Percentiles rank a stretch among this genome's conserved stretches.
These are phyloP conservation scores for Hymenoscyphus salicellus DNA, from an alignment of 2,329 filamentous ascomycete species.

Conservation along the genomic window DNA sequence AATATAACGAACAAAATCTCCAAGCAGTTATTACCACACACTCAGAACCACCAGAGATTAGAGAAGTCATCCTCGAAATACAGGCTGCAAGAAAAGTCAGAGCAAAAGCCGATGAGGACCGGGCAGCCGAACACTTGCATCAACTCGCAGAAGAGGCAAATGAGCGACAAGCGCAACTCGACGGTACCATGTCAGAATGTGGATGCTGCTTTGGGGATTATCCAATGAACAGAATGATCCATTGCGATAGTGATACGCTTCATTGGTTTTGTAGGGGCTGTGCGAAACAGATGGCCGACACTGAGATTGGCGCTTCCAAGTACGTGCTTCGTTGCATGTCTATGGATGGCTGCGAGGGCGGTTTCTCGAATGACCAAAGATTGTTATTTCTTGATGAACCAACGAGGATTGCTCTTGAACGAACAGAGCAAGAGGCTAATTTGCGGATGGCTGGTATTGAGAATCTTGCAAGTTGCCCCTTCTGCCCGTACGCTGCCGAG, in stretches of 20 bases:
- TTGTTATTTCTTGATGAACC: slow-evolving; percentile 49
- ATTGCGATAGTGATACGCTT: slow-evolving; percentile 52
- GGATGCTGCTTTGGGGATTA: slow-evolving; percentile 69
- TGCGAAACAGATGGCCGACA: slow-evolving; percentile 62
- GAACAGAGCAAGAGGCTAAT: slow-evolving; percentile 67
- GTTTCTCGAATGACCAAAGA: slow-evolving; percentile 55
- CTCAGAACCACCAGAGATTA: slow-evolving; percentile 18
- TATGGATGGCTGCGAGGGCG: slow-evolving; percentile 59
- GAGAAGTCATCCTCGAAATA: slow-evolving; percentile 38
- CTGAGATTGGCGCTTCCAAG: slow-evolving; percentile 64
- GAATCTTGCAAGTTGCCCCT: slow-evolving; percentile 72
- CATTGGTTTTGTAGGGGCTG: slow-evolving; percentile 68
- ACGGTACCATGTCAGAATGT: slow-evolving; percentile 62
- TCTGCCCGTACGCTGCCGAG: slow-evolving; percentile 77
- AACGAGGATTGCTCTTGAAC: slow-evolving; percentile 60
- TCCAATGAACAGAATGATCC: slow-evolving; percentile 63
- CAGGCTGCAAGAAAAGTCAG: slow-evolving; percentile 38
- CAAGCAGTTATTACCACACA: slow-evolving; percentile 10
- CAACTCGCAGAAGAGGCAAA: slow-evolving; percentile 44
- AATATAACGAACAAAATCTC: slow-evolving; percentile 17
- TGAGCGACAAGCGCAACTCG: slow-evolving; percentile 41
- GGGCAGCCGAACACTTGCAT: slow-evolving; percentile 40
- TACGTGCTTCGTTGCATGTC: slow-evolving; percentile 71
- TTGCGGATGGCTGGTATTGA: slow-evolving; percentile 69
- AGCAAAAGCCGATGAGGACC: slow-evolving; percentile 34